A percentile compares a stretch with the other conserved stretches of the same genome.
phyloP scores from a whole-genome alignment of 148 eudicot species.

The Rhododendron vialii region DNA sequence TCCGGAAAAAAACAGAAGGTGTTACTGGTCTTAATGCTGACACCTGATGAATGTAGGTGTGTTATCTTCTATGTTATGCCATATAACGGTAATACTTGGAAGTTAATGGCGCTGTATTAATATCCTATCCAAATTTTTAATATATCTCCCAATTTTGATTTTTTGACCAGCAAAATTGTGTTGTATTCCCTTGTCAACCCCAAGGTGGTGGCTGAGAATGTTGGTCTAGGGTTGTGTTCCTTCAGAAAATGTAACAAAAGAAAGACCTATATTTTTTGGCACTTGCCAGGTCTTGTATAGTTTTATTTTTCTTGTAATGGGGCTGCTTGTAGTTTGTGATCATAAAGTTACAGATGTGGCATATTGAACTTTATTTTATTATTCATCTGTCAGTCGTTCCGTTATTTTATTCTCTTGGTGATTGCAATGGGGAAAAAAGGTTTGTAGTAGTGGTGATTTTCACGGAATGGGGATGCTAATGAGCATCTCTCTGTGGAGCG shows the following conservation, averaged over 20 bases:
- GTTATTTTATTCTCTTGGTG: background rate
- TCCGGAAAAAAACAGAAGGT: background rate
- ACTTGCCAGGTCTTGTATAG: background rate
- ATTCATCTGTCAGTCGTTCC: background rate
- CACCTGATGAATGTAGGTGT: background rate
- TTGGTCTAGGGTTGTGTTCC: background rate
- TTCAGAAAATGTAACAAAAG: background rate
- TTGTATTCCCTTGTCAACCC: background rate
- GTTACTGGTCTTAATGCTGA: background rate
- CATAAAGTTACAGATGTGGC: background rate
- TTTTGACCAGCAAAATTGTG: background rate
- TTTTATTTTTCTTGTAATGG: background rate
- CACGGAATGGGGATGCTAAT: no score
- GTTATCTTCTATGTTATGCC: background rate
- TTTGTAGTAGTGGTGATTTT: background rate
- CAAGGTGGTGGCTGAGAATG: constrained; percentile 2
- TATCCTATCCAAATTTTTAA: background rate
- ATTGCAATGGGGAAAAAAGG: background rate
- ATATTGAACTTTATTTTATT: background rate
- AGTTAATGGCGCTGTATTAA: background rate
- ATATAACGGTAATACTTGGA: background rate
- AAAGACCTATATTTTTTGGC: background rate
- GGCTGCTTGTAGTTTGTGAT: background rate
- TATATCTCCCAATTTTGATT: background rate
- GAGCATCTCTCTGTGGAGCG: no score